Conservation (phyloP, 202 grass and related monocot species). For the Alloteropsis angusta region DNA sequence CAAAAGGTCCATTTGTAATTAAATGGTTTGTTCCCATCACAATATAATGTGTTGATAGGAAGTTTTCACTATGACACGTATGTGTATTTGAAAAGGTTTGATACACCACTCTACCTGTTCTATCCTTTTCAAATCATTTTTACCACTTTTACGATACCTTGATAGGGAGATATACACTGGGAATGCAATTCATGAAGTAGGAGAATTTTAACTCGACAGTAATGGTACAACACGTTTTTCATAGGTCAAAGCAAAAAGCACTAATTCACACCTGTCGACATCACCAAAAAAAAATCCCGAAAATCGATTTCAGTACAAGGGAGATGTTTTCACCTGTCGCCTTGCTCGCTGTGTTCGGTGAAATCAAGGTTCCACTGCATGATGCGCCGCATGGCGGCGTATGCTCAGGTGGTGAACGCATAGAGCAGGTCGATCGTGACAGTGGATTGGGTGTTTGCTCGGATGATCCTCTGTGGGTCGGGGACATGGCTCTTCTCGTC, state of each 20-base stretch:
- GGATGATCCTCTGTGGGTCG: constrained; percentile 53
- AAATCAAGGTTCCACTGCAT: constrained; percentile 72
- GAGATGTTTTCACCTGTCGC: constrained; percentile 32
- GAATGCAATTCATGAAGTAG: not conserved
- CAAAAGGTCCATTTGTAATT: not conserved
- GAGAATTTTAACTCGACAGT: not conserved
- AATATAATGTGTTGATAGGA: not conserved
- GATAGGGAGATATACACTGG: not conserved
- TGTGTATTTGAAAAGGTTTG: not conserved
- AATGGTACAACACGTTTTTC: not conserved
- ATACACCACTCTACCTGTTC: not conserved
- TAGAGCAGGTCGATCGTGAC: constrained; percentile 53
- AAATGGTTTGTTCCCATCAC: not conserved
- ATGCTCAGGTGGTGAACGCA: constrained; percentile 48
- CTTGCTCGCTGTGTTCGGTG: constrained; percentile 53
- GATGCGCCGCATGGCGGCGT: constrained; percentile 53
- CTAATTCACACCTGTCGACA: not conserved
- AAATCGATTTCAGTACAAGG: not conserved
- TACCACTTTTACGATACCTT: not conserved
- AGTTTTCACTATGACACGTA: not conserved
- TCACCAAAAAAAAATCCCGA: not conserved
- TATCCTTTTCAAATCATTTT: not conserved
- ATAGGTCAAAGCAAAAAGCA: not conserved
- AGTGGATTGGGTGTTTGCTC: constrained; percentile 46
- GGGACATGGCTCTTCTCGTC: constrained; percentile 46